Evolutionary conservation across 2,329 filamentous ascomycete species (phyloP).

Genomic region (Pyricularia grisea): DNA sequence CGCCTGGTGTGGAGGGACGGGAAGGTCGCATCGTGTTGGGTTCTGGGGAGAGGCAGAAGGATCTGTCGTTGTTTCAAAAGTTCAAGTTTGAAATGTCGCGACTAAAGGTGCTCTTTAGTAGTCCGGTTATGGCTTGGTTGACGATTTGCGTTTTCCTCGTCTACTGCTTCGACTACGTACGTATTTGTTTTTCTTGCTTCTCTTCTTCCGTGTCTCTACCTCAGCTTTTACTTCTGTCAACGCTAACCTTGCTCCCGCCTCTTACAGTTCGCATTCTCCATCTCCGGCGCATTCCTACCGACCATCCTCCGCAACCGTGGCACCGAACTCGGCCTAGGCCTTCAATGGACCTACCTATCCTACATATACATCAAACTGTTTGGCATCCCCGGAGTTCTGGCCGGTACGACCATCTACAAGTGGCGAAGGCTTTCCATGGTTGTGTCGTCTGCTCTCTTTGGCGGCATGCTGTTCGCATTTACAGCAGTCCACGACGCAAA

Average conservation of each 20-base stretch:
- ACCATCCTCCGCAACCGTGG: not conserved
- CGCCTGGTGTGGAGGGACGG: not conserved
- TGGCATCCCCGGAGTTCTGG: conserved; percentile 38
- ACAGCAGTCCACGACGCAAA: conserved; percentile 31
- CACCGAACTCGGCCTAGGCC: conserved; percentile 15
- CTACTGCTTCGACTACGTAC: not conserved
- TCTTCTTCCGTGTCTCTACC: not conserved
- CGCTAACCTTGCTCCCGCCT: not conserved
- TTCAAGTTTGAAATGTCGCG: not conserved
- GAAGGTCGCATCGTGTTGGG: not conserved
- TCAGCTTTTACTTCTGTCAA: not conserved
- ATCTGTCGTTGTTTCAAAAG: not conserved
- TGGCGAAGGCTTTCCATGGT: conserved; percentile 26
- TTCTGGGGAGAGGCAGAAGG: not conserved
- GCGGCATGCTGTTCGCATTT: conserved; percentile 32
- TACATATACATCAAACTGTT: conserved; percentile 46
- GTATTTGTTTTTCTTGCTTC: not conserved
- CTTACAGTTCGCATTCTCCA: not conserved
- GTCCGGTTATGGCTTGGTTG: not conserved
- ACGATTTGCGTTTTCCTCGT: not conserved
- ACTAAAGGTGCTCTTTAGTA: not conserved
- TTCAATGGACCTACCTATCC: conserved; percentile 39
- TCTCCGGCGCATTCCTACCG: not conserved
- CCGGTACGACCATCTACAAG: conserved; percentile 38
- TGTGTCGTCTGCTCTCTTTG: conserved; percentile 31